phyloP scores from a whole-genome alignment of 495 filamentous ascomycete species.

The Penicillium angulare region DNA sequence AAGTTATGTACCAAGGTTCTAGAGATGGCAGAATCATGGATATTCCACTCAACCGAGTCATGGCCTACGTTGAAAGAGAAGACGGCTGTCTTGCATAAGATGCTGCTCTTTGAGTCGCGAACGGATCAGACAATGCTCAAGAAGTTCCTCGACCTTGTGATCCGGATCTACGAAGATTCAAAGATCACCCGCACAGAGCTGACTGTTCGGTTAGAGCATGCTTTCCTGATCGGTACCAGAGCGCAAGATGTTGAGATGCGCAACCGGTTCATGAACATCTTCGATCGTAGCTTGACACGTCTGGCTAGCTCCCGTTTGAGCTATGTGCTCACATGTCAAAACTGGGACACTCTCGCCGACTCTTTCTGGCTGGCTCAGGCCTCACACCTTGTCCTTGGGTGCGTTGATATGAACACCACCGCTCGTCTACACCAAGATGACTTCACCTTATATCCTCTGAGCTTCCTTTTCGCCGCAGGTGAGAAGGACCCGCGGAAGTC shows the following conservation, averaged over 20 bases:
- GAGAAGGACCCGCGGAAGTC: constrained; percentile 70
- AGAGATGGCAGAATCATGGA: constrained; percentile 91
- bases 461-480: constrained; percentile 61
- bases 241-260: constrained; percentile 96
- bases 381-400: constrained; percentile 84
- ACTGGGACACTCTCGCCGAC: constrained; percentile 93
- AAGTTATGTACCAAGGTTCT: constrained; percentile 87
- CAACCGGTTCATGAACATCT: constrained; percentile 91
- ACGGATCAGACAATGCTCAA: constrained; percentile 77
- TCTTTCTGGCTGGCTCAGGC: constrained; percentile 97
- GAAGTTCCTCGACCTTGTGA: constrained; percentile 92
- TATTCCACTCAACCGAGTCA: constrained; percentile 87
- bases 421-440: constrained; percentile 79
- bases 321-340: constrained; percentile 89
- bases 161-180: constrained; percentile 94
- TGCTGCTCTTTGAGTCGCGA: constrained; percentile 89
- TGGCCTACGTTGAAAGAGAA: constrained; percentile 98
- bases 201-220: constrained; percentile 94
- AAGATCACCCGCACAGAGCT: constrained; percentile 94
- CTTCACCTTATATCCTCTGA: constrained; percentile 70
- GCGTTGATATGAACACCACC: constrained; percentile 76
- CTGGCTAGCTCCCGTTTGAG: constrained; percentile 80
- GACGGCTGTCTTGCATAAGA: constrained; percentile 93
- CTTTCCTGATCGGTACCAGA: constrained; percentile 92
- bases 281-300: constrained; percentile 85